These are phyloP conservation scores for Biscutella laevigata DNA, from an alignment of 441 rosid genomes.

Conservation along the genomic window DNA sequence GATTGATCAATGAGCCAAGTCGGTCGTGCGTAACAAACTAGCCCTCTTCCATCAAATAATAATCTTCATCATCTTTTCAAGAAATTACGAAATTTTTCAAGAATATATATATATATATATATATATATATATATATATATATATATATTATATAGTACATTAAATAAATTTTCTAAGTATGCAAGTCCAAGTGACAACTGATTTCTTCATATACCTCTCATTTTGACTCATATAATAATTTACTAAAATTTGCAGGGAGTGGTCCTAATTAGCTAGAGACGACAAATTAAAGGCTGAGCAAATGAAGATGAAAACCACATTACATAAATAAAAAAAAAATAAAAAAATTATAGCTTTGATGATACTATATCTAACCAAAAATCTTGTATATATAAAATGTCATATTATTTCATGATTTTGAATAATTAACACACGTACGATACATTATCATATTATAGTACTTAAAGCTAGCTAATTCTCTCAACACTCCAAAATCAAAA, in stretches of 20 bases:
- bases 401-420: constrained; percentile 11
- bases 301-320: constrained; percentile 5
- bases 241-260: constrained; percentile 10
- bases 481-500: constrained; percentile 23
- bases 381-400: neutral
- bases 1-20: neutral
- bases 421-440: neutral
- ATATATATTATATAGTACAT: no score
- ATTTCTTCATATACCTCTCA: constrained; percentile 5
- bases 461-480: constrained; percentile 18
- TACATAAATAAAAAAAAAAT: neutral
- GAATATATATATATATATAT: no score
- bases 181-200: neutral
- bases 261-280: constrained; percentile 15
- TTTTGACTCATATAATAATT: neutral
- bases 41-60: neutral
- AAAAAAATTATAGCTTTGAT: neutral
- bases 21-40: neutral
- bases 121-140: no score
- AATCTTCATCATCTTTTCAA: neutral
- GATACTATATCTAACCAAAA: neutral
- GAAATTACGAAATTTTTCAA: no score
- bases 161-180: no score
- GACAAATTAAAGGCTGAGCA: constrained; percentile 8
- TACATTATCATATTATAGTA: constrained; percentile 12